Percentiles rank a stretch among this genome's conserved stretches.
Conservation (phyloP, 768 basidiomycete genomes). For the Suillus brevipes region DNA sequence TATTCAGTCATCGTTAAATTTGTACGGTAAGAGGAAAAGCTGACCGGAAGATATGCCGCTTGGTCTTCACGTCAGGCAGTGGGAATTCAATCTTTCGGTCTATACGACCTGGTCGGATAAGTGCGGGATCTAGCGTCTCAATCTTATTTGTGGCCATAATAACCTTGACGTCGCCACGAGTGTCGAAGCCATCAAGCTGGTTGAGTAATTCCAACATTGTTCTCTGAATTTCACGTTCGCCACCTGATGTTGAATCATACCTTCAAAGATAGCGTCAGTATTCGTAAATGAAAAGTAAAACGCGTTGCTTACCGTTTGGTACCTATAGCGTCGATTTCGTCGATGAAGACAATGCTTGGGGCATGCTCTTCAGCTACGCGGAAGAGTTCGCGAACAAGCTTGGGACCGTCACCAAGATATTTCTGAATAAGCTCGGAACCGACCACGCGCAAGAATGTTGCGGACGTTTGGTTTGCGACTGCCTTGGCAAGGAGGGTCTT, state of each 20-base stretch:
- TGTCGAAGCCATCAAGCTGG: constrained; percentile 99
- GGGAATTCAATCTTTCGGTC: constrained; percentile 99
- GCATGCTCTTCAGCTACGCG: constrained; percentile 96
- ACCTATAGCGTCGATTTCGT: constrained; percentile 98
- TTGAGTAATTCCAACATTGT: constrained; percentile 99
- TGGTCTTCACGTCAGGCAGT: constrained; percentile 96
- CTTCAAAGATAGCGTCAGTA: constrained; percentile 39
- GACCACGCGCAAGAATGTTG: constrained; percentile 95
- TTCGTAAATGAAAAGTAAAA: constrained; percentile 1
- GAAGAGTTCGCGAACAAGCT: constrained; percentile 96
- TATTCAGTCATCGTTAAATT: constrained; percentile 11
- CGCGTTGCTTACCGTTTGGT: constrained; percentile 78
- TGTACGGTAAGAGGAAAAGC: constrained; percentile 15
- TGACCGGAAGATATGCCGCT: constrained; percentile 95
- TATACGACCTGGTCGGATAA: constrained; percentile 97
- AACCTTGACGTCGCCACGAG: constrained; percentile 98
- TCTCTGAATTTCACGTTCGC: constrained; percentile 98
- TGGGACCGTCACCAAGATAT: constrained; percentile 98
- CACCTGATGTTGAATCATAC: constrained; percentile 97
- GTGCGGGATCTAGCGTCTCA: constrained; percentile 94
- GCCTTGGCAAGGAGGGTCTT: constrained; percentile 98
- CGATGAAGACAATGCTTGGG: constrained; percentile 98
- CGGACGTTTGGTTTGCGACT: constrained; percentile 97
- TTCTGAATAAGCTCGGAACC: constrained; percentile 99
- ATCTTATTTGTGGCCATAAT: constrained; percentile 99